Evolutionary conservation across 129 eudicot species (phyloP), one percentile per base, ranked within the genome.

Genomic region (Flaveria ramosissima): DNA sequence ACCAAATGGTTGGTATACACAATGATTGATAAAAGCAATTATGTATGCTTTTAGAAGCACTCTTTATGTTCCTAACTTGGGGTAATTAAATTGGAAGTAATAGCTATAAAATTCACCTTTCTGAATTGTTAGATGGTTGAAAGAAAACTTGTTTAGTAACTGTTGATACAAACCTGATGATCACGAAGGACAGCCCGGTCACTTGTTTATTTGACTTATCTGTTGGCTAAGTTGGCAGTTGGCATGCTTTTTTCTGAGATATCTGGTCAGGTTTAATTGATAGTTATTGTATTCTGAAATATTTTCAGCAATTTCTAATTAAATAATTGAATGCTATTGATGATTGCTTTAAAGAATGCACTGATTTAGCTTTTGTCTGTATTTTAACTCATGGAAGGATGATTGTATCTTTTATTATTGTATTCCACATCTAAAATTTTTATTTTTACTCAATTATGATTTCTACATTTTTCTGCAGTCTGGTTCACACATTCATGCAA

Each of bases 401-500:
- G 8, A 7, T 7, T 14, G 19, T 19, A 60, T 60, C 66, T 2
- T 24, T 60, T 60, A 60, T 2, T 7, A 23, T 60, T 26, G 39
- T 60, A 60, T 23, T 16, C 36, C 66, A 24, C 39, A 12, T 60
- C 62, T 56, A 16, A 52, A 52, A 0, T 17, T 17, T 13, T 56
- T 20, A n/a, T 53, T 8, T 8, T 59, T 66, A 30, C 46, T 30
- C 46, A n/a, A 51, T 66, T 62, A 2, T 76, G 57, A 36, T 70
- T 55, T 24, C 19, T 77, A 43, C 78, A 13, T 41, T 69, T 24
- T 82, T 52, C 6, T 80, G 71, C 67, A 91, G 97, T 92, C 92
- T 79, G 98, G 96, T 64, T 86, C 90, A 83, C 90, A 92, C 61
- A 84, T 92, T 36, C 90, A 92, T 63, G 75, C 93, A 43, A 89